Evolutionary conservation across 495 filamentous ascomycete genomes (phyloP), one percentile per base, ranked within the genome.

Genomic region (Elasticomyces elasticus): DNA sequence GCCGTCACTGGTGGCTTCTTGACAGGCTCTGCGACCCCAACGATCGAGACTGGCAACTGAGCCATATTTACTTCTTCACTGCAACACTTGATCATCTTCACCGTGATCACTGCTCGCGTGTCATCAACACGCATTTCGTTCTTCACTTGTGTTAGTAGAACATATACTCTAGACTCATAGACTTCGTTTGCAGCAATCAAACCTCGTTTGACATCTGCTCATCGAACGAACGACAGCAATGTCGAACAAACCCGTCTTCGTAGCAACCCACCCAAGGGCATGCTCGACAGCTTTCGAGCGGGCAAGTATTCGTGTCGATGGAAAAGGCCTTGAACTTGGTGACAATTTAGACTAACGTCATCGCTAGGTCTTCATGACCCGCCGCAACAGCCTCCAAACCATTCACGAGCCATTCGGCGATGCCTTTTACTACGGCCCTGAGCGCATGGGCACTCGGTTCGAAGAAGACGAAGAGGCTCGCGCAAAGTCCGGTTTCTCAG

Each of bases 401-500:
- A 70, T 91, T 59, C 92, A 98, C 66, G 92, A 98, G 68, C 92
- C 92, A 0, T 96, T 96, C 62, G 92, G 92, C 15, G 92, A 98
- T 66, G 86, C 89, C 52, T 98, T 87, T 69, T 96, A 98, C 70
- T 96, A 83, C 62, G 90, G 91, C 23, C 88, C 89, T 0, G 92
- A 98, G 70, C 74, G 89, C 40, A 76, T 96, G 52, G 82, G 83
- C 61, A 69, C 76, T 35, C 75, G 91, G 60, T 98, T 84, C 58
- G 82, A 79, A 51, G 64, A 84, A 25, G 86, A 96, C 63, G 80
- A 83, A 64, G 70, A 79, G 55, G 79, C 71, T 19, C 77, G 92
- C 55, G 52, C 76, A 38, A 75, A 79, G 44, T 89, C 81, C 60
- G 90, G 90, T 30, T 94, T 92, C 69, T 74, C 77, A 44, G 62